phyloP scores from a whole-genome alignment of 1,284 basidiomycete species.

The Ceratobasidium papillatum region DNA sequence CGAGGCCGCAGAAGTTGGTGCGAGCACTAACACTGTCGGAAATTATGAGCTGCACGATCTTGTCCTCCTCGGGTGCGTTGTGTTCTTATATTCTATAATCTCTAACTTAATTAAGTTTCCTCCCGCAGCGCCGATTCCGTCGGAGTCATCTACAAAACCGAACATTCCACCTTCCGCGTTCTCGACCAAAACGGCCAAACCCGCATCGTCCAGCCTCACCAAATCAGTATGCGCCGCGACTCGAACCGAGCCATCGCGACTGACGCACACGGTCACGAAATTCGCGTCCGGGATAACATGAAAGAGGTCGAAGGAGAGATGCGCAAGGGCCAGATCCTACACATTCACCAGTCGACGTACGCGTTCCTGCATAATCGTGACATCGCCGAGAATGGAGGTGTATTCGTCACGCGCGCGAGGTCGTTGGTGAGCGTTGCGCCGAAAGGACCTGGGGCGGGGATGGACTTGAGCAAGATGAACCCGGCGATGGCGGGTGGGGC shows the following conservation, averaged over 20 bases:
- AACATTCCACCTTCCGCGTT: slow-evolving; percentile 93
- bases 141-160: slow-evolving; percentile 97
- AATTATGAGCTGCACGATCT: slow-evolving; percentile 96
- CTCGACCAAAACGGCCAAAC: slow-evolving; percentile 94
- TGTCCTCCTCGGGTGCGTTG: slow-evolving; percentile 91
- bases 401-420: slow-evolving; percentile 88
- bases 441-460: slow-evolving; percentile 68
- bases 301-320: slow-evolving; percentile 94
- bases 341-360: slow-evolving; percentile 94
- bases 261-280: slow-evolving; percentile 86
- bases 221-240: slow-evolving; percentile 91
- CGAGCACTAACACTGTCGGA: slow-evolving; percentile 86
- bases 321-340: slow-evolving; percentile 93
- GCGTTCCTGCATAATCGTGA: slow-evolving; percentile 96
- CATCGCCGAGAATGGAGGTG: slow-evolving; percentile 88
- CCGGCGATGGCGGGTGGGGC: slow-evolving; percentile 74
- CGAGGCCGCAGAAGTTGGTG: slow-evolving; percentile 95
- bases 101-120: slow-evolving; percentile 42
- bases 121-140: slow-evolving; percentile 81
- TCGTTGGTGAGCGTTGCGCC: slow-evolving; percentile 86
- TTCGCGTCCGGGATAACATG: slow-evolving; percentile 88
- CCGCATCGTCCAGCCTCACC: slow-evolving; percentile 90
- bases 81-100: slow-evolving; percentile 11
- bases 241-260: slow-evolving; percentile 87
- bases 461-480: slow-evolving; percentile 96